Evolutionary conservation across 495 filamentous ascomycete genomes (phyloP).

Genomic region (Trichocladium uniseriatum): DNA sequence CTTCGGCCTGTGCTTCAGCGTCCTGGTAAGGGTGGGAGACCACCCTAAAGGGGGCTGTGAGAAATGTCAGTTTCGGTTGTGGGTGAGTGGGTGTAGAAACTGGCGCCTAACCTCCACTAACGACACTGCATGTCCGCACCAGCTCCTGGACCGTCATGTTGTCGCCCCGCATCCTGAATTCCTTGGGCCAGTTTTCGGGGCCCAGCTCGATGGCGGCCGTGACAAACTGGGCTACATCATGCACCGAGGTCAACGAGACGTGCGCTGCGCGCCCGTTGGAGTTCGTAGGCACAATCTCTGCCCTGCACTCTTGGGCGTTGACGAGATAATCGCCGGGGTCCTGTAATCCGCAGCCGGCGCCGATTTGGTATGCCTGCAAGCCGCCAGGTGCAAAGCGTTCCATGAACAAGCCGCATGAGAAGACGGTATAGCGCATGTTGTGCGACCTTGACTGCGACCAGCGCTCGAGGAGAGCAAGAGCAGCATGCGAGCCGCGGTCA

Average conservation of each 20-base stretch:
- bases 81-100: no score
- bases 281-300: constrained; percentile 47
- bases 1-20: constrained; percentile 32
- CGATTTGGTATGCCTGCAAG: constrained; percentile 46
- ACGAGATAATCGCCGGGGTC: constrained; percentile 56
- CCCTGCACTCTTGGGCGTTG: constrained; percentile 46
- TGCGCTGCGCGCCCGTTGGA: constrained; percentile 39
- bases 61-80: no score
- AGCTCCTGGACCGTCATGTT: constrained; percentile 46
- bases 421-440: constrained; percentile 53
- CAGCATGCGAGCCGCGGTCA: constrained; percentile 37
- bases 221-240: constrained; percentile 59
- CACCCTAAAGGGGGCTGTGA: constrained; percentile 33
- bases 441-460: constrained; percentile 33
- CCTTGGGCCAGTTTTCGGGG: constrained; percentile 53
- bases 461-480: constrained; percentile 47
- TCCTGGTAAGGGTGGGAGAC: constrained; percentile 33
- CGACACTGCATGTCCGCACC: constrained; percentile 34
- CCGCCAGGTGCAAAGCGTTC: constrained; percentile 62
- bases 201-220: constrained; percentile 52
- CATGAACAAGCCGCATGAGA: constrained; percentile 68
- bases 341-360: constrained; percentile 35
- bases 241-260: constrained; percentile 56
- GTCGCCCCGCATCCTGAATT: constrained; percentile 56
- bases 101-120: constrained; percentile 30